phyloP scores from a whole-genome alignment of 345 rosid species.

The Aquilaria yunnanensis region DNA sequence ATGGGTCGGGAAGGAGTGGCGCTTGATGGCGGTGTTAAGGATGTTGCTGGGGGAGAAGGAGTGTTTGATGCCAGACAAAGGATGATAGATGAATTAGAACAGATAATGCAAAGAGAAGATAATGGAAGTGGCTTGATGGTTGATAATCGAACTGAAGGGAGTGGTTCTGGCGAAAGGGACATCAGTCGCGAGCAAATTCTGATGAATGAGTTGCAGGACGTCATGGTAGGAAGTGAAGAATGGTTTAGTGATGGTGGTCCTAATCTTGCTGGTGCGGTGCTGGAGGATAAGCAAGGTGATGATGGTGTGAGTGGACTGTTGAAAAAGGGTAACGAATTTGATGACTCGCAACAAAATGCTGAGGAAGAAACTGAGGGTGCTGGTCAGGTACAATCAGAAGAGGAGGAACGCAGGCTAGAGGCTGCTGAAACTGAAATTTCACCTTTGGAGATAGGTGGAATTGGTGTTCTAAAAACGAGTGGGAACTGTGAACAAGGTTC shows the following conservation, averaged over 20 bases:
- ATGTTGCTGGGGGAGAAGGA: slow-evolving; percentile 10
- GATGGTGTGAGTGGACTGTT: slow-evolving; percentile 13
- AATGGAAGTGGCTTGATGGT: slow-evolving; percentile 13
- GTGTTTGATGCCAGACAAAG: slow-evolving; percentile 13
- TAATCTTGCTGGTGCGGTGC: slow-evolving; percentile 7
- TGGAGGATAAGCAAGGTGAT: slow-evolving; percentile 20
- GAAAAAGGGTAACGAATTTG: slow-evolving; percentile 14
- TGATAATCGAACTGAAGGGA: slow-evolving; percentile 19
- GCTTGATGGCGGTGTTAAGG: slow-evolving; percentile 16
- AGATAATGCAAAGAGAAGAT: slow-evolving; percentile 24
- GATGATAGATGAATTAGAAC: slow-evolving; percentile 26
- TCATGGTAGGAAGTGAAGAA: slow-evolving; percentile 30
- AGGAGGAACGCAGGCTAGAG: slow-evolving; percentile 13
- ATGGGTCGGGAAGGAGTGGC: slow-evolving; percentile 5
- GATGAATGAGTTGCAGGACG: slow-evolving; percentile 43
- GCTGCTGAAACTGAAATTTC: slow-evolving; percentile 1
- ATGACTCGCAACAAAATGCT: slow-evolving; percentile 19
- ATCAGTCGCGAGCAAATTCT: slow-evolving; percentile 24
- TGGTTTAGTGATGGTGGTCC: slow-evolving; percentile 19
- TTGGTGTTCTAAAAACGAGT: slow-evolving; percentile 23
- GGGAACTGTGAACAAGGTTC: slow-evolving; percentile 7
- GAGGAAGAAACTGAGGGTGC: slow-evolving; percentile 15
- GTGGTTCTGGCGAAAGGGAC: slow-evolving; percentile 23
- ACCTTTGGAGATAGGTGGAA: neutral
- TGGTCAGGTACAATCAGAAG: slow-evolving; percentile 19